These are phyloP conservation scores for Phytophthora capsici DNA, from an alignment of 352 stramenopile species.

Conservation along the genomic window DNA sequence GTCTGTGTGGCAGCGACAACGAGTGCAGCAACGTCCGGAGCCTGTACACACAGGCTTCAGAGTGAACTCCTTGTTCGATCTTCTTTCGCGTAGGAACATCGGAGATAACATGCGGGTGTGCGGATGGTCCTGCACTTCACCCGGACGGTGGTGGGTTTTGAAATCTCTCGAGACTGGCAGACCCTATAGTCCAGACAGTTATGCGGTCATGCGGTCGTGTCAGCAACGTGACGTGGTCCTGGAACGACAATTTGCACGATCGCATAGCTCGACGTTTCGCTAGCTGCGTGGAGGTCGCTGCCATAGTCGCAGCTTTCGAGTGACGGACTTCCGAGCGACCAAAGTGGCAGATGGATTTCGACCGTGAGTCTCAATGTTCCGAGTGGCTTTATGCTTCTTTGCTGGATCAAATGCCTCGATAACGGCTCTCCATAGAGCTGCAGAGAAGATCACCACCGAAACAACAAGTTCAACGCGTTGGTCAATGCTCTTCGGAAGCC, in stretches of 20 bases:
- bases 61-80: constrained; percentile 26
- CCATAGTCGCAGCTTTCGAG: no score
- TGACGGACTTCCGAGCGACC: no score
- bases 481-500: constrained; percentile 10
- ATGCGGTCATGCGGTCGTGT: background rate
- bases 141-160: background rate
- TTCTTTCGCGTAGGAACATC: constrained; percentile 23
- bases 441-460: constrained; percentile 9
- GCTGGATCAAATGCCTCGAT: background rate
- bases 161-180: background rate
- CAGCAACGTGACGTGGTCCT: background rate
- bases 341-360: background rate
- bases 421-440: background rate
- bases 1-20: constrained; percentile 1
- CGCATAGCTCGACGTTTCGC: constrained; percentile 10
- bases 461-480: constrained; percentile 14
- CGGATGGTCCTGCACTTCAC: constrained; percentile 23
- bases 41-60: constrained; percentile 7
- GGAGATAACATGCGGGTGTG: constrained; percentile 5
- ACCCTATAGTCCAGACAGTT: constrained; percentile 1
- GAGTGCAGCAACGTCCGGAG: constrained; percentile 13
- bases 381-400: background rate
- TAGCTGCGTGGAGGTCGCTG: background rate
- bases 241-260: background rate
- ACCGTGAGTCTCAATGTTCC: background rate